Evolutionary conservation across 495 filamentous ascomycete species (phyloP), one percentile per base, ranked within the genome.

Genomic region (Neohortaea acidophila): DNA sequence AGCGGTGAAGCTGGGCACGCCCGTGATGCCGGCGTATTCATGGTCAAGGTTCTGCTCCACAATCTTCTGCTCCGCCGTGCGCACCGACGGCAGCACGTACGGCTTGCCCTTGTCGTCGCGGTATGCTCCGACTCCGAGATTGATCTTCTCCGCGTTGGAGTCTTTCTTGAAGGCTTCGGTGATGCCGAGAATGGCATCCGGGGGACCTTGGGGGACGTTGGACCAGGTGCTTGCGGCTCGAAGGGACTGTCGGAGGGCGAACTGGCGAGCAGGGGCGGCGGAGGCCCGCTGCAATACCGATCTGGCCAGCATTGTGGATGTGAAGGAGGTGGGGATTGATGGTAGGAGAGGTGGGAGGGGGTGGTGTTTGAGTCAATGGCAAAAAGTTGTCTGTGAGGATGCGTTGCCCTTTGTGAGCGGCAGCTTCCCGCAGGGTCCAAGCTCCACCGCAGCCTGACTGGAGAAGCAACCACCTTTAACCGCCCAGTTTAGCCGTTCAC

Each of bases 141-240:
- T 96, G 69, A 96, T 94, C 75, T 97, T 97, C 63, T 87, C 70
- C 38, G 75, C 63, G 62, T 89, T 84, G 46, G 62, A 69, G 56
- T 97, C 87, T 55, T 86, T 84, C 72, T 96, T 97, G 80, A 89
- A 97, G 35, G 89, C 89, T 66, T 97, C 89, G 36, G 89, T 96
- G 66, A 97, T 91, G 66, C 87, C 87, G 11, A 54, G 48, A 23
- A 54, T 51, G 20, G 47, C 47, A 22, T 50, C 52, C 9, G 49
- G 52, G 12, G 52, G 52, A 20, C 52, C 52, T 42, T 55, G 49
- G 19, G 45, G 49, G 18, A 54, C 45, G 14, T 46, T 24, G 17
- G 52, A 39, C 52, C 52, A 55, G 13, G 32, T 46, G n/a, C 49
- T 50, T 19, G 51, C 44, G 34, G 52, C 36, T 21, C 52, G 38